Percentiles rank a stretch among this genome's conserved stretches.
Evolutionary conservation across 2,329 filamentous ascomycete species (phyloP).

Genomic region (Nigrospora sphaerica): DNA sequence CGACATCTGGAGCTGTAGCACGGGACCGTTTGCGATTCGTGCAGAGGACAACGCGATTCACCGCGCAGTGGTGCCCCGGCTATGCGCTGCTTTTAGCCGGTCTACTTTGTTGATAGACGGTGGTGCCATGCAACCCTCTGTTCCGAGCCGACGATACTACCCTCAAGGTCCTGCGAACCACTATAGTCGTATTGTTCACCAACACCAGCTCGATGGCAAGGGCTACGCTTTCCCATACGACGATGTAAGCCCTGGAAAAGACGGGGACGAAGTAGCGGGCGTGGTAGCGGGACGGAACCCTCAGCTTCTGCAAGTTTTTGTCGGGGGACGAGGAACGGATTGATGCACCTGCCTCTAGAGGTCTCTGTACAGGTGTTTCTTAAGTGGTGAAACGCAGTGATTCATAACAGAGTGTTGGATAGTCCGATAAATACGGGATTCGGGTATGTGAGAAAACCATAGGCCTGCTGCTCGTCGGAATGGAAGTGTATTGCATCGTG

Average conservation of each 20-base stretch:
- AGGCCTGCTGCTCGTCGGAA: too few relatives aligned
- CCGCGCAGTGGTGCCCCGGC: slow-evolving; percentile 34
- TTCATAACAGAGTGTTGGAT: too few relatives aligned
- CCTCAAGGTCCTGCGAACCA: slow-evolving; percentile 38
- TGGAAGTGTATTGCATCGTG: too few relatives aligned
- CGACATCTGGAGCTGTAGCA: slow-evolving; percentile 46
- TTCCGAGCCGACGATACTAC: slow-evolving; percentile 34
- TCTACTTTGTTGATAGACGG: slow-evolving; percentile 37
- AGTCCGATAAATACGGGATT: too few relatives aligned
- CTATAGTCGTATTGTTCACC: slow-evolving; percentile 54
- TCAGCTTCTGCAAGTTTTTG: background rate
- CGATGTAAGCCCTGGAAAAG: slow-evolving; percentile 52
- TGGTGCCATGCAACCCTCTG: slow-evolving; percentile 36
- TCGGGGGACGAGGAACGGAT: background rate
- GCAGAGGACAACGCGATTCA: slow-evolving; percentile 31
- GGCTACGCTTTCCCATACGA: slow-evolving; percentile 65
- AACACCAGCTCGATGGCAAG: slow-evolving; percentile 48
- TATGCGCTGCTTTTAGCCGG: slow-evolving; percentile 42
- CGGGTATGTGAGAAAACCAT: too few relatives aligned
- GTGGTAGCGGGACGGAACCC: slow-evolving; percentile 40
- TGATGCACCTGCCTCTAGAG: background rate
- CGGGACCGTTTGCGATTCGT: slow-evolving; percentile 34
- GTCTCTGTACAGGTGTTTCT: too few relatives aligned
- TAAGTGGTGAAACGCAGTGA: too few relatives aligned
- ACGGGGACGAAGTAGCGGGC: slow-evolving; percentile 40